Base-by-base conservation (phyloP, 2,329 filamentous ascomycete species). In the Colletotrichum viniferum region DNA sequence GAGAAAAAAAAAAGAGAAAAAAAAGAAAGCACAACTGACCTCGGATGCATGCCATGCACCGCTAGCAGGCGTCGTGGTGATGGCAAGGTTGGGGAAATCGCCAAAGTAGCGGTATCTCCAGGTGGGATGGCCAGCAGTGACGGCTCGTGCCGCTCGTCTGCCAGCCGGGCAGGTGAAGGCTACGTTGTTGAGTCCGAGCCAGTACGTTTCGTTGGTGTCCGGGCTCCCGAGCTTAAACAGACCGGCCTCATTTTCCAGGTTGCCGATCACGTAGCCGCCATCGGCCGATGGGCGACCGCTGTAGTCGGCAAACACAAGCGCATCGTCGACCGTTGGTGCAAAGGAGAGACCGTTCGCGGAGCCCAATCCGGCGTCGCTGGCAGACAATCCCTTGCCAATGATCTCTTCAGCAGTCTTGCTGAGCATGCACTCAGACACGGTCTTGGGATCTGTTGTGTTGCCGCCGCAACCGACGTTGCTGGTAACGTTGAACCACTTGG, bases 41-140 rank as follows among this genome's bases (percentile, higher is more conserved):
- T 86, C 85, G 12, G 80, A 78, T 2, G 69, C 71, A 69, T 86
- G 84, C 76, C 79, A 86, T 6, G 84, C 80, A 2, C 83, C 83
- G 48, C 78, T 79, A n/a, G 80, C 76, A n/a, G 79, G 77, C 9
- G 77, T 78, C 3, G 81, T 78, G 6, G 77, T 78, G 21, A 83
- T 73, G 12, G 76, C 77, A 9, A 81, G 78, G 55, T 85, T 81
- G 7, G 83, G 82, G 66, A 84, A 86, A 10, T 81, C 79, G 13
- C 83, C 84, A 52, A 84, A 81, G 63, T 83, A 86, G 16, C 82
- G 79, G 66, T 86, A 86, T 63, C 84, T 77, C 83, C 84, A 86
- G 0, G 82, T 83, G 3, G 84, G 82, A 18, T 80, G 79, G 1
- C 79, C 78, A 2, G 72, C 73, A 18, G 79, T 63, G 4, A 82